phyloP scores from a whole-genome alignment of 2,329 filamentous ascomycete genomes.

The Microsporum ferrugineum region DNA sequence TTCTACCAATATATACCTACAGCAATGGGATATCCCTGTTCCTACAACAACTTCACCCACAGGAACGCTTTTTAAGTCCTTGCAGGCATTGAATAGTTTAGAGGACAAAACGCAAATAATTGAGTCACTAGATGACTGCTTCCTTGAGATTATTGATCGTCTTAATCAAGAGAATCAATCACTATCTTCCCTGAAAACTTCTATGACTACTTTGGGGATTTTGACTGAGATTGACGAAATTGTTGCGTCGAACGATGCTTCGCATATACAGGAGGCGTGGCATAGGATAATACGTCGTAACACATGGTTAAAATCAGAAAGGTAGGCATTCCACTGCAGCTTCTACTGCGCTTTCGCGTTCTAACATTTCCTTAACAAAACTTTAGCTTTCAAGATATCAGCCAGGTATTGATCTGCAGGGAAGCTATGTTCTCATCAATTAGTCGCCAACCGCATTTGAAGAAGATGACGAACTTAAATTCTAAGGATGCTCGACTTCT shows the following conservation, averaged over 20 bases:
- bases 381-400: conserved; percentile 49
- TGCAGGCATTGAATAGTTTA: conserved; percentile 65
- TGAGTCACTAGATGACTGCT: conserved; percentile 50
- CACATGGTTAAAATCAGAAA: conserved; percentile 71
- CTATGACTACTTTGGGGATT: conserved; percentile 56
- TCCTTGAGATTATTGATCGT: conserved; percentile 37
- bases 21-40: conserved; percentile 82
- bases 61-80: conserved; percentile 64
- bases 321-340: conserved; percentile 41
- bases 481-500: conserved; percentile 54
- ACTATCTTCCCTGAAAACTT: conserved; percentile 40
- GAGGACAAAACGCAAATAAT: conserved; percentile 45
- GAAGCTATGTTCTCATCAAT: conserved; percentile 73
- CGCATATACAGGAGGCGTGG: conserved; percentile 53
- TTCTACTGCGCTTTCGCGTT: background rate
- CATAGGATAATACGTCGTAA: conserved; percentile 53
- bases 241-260: conserved; percentile 47
- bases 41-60: conserved; percentile 52
- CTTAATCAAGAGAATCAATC: conserved; percentile 28
- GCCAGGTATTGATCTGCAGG: conserved; percentile 68
- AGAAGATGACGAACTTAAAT: conserved; percentile 50
- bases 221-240: conserved; percentile 74
- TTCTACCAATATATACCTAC: conserved; percentile 66
- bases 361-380: background rate
- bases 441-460: conserved; percentile 55